Evolutionary conservation across 2,329 filamentous ascomycete genomes (phyloP).

Genomic region (Pseudocercospora eumusae): DNA sequence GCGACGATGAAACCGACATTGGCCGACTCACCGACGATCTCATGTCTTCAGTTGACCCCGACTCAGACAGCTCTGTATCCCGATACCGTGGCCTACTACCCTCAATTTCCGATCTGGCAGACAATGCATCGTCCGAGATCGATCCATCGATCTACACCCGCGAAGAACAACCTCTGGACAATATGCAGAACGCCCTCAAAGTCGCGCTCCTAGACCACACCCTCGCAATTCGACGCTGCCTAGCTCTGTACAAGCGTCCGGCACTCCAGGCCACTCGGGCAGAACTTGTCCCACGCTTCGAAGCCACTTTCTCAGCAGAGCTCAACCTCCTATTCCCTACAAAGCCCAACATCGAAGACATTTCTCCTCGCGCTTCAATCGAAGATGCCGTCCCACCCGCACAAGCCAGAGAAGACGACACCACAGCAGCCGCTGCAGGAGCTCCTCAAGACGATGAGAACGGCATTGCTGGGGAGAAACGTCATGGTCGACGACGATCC

Average conservation of each 20-base stretch:
- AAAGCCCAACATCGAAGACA: conserved; percentile 27
- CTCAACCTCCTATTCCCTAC: conserved; percentile 44
- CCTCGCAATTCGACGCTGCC: conserved; percentile 78
- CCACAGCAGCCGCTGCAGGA: conserved; percentile 11
- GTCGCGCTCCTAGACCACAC: conserved; percentile 88
- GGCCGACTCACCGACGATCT: conserved; percentile 73
- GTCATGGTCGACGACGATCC: conserved; percentile 22
- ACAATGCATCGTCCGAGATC: conserved; percentile 45
- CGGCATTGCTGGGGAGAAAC: conserved; percentile 15
- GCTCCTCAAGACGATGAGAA: conserved; percentile 18
- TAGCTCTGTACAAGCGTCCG: conserved; percentile 64
- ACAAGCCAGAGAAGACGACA: conserved; percentile 16
- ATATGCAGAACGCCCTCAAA: conserved; percentile 75
- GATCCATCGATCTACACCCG: conserved; percentile 29
- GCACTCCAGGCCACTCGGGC: conserved; percentile 55
- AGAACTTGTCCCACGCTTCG: conserved; percentile 43
- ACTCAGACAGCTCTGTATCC: conserved; percentile 74
- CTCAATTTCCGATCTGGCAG: conserved; percentile 39
- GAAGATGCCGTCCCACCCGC: conserved; percentile 22
- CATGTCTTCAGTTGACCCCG: conserved; percentile 71
- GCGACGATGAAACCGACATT: conserved; percentile 64
- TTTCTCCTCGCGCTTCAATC: conserved; percentile 28
- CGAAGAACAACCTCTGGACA: conserved; percentile 47
- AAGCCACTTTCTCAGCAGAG: conserved; percentile 49
- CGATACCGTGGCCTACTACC: conserved; percentile 76